Evolutionary conservation across 176 grass and related monocot species (phyloP).

Genomic region (Bolboschoenus planiculmis): DNA sequence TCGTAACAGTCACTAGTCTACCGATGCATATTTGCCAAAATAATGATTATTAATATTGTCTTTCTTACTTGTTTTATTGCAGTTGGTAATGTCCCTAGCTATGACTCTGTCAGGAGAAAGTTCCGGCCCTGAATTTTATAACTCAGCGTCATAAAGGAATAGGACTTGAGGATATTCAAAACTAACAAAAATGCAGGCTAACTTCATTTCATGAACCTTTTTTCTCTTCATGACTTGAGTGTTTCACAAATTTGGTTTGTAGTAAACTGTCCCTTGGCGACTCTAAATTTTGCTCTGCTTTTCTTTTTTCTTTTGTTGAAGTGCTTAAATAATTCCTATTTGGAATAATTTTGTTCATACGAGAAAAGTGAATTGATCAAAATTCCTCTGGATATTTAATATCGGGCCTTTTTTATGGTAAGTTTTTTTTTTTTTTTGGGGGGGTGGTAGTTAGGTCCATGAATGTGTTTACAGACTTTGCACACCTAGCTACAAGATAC

Average conservation of each 20-base stretch:
- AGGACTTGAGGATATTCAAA: not conserved
- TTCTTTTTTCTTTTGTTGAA: not conserved
- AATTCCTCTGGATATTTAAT: no score
- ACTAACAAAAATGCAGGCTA: not conserved
- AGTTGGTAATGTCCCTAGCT: constrained; percentile 71
- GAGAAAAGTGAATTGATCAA: no score
- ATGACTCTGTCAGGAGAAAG: constrained; percentile 61
- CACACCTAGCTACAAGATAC: no score
- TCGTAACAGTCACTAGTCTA: not conserved
- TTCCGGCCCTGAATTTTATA: constrained; percentile 27
- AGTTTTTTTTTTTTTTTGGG: no score
- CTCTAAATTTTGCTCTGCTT: not conserved
- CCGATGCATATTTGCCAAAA: not conserved
- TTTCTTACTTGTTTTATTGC: constrained; percentile 22
- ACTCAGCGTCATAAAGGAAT: not conserved
- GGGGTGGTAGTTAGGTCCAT: no score
- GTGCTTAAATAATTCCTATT: not conserved
- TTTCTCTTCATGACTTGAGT: not conserved
- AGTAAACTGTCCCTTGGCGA: not conserved
- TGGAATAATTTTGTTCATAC: not conserved
- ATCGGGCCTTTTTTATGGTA: no score
- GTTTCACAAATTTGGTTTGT: not conserved
- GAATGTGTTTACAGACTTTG: no score
- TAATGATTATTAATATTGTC: not conserved
- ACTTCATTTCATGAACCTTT: not conserved